Evolutionary conservation across 108 stramenopile genomes (phyloP).

Genomic region (Chaetoceros tenuissimus): DNA sequence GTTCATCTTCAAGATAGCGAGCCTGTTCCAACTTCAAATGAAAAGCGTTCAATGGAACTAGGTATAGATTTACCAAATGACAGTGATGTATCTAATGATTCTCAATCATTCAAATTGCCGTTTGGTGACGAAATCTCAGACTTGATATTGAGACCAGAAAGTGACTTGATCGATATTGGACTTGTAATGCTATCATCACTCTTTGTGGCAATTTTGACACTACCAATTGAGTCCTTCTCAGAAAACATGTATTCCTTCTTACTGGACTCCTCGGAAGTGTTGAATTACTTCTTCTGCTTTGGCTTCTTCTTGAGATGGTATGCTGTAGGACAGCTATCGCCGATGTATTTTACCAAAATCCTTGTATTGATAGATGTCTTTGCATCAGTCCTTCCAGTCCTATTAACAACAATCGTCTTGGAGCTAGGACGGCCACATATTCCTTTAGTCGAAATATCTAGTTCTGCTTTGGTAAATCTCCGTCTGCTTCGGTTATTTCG

Average conservation of each 20-base stretch:
- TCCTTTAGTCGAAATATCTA: constrained; percentile 27
- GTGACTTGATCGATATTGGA: constrained; percentile 8
- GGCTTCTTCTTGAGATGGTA: constrained; percentile 45
- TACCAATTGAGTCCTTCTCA: constrained; percentile 16
- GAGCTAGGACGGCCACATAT: constrained; percentile 22
- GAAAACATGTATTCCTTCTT: constrained; percentile 16
- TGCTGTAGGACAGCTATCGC: constrained; percentile 28
- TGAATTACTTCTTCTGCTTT: constrained; percentile 18
- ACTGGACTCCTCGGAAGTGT: constrained; percentile 7
- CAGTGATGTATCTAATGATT: neutral
- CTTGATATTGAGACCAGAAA: neutral
- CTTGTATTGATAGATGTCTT: constrained; percentile 45
- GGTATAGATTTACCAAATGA: neutral
- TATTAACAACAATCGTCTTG: constrained; percentile 9
- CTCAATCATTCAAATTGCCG: too few relatives aligned
- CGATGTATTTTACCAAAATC: constrained; percentile 39
- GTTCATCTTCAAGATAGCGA: too few relatives aligned
- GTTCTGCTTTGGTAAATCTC: constrained; percentile 50
- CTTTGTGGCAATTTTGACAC: constrained; percentile 29
- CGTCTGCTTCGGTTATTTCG: constrained; percentile 58
- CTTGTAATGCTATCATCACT: constrained; percentile 34
- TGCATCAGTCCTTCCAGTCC: constrained; percentile 25
- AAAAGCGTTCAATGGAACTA: neutral
- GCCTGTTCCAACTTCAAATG: neutral
- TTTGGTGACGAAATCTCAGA: neutral